Evolutionary conservation across 2,329 filamentous ascomycete species (phyloP).

Genomic region (Chrysoporthe cubensis): DNA sequence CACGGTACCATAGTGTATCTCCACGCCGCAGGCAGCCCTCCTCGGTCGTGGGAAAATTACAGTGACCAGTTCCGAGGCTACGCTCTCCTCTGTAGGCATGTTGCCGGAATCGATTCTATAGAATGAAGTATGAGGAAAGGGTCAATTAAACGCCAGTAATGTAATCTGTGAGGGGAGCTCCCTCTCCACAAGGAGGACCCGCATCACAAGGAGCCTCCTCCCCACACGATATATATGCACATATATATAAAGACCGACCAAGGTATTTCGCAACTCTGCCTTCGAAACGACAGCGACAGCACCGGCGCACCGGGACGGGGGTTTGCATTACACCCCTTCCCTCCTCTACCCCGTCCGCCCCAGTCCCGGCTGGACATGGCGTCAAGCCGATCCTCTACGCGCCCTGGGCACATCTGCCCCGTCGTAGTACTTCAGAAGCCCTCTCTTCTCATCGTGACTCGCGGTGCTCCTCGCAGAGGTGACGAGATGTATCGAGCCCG

Average conservation of each 20-base stretch:
- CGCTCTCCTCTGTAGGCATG: not conserved
- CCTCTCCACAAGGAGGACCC: slow-evolving; percentile 12
- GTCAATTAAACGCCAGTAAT: slow-evolving; percentile 33
- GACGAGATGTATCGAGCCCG: not conserved
- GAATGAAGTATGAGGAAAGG: slow-evolving; percentile 11
- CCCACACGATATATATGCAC: slow-evolving; percentile 13
- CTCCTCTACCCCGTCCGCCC: too few relatives aligned
- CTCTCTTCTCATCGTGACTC: not conserved
- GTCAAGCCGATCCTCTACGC: slow-evolving; percentile 13
- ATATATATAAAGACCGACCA: slow-evolving; percentile 24
- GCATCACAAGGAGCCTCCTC: slow-evolving; percentile 3
- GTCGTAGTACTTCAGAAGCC: not conserved
- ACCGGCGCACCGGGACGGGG: not conserved
- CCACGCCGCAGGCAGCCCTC: too few relatives aligned
- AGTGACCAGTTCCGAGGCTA: not conserved
- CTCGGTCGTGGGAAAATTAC: too few relatives aligned
- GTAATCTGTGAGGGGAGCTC: slow-evolving; percentile 24
- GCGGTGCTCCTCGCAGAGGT: not conserved
- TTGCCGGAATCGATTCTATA: not conserved
- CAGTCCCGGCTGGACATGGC: not conserved
- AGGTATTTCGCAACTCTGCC: slow-evolving; percentile 20
- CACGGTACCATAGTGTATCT: not conserved
- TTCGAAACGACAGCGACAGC: slow-evolving; percentile 3
- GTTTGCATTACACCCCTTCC: not conserved
- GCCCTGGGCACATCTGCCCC: not conserved